Percentiles rank a stretch among this genome's conserved stretches.
phyloP scores from a whole-genome alignment of 2,329 filamentous ascomycete species.

The Ceratocystis harringtonii region DNA sequence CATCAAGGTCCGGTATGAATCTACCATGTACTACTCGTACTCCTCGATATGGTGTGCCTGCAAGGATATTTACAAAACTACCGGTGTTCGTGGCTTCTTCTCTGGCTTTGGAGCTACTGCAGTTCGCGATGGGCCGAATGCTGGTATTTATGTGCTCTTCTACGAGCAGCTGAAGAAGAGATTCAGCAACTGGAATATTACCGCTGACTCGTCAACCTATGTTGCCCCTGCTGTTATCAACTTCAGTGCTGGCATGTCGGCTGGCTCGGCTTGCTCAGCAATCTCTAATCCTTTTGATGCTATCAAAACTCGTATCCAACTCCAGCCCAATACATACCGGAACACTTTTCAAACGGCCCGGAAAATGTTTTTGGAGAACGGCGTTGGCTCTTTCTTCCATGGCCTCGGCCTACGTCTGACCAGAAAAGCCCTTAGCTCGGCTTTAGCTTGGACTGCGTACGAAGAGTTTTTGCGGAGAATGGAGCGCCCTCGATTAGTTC shows the following conservation, averaged over 20 bases:
- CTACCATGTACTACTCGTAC: slow-evolving; percentile 66
- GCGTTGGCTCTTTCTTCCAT: slow-evolving; percentile 64
- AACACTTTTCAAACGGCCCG: slow-evolving; percentile 67
- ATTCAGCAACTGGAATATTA: slow-evolving; percentile 28
- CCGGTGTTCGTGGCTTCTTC: slow-evolving; percentile 77
- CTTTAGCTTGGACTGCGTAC: slow-evolving; percentile 94
- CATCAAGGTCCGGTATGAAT: slow-evolving; percentile 93
- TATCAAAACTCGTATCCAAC: slow-evolving; percentile 85
- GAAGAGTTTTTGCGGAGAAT: slow-evolving; percentile 77
- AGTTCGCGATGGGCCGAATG: slow-evolving; percentile 88
- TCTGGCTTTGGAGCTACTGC: slow-evolving; percentile 88
- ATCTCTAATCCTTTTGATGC: slow-evolving; percentile 95
- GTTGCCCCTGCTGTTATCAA: slow-evolving; percentile 43
- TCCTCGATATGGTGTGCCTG: slow-evolving; percentile 58
- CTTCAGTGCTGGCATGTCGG: slow-evolving; percentile 66
- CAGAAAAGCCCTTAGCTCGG: slow-evolving; percentile 80
- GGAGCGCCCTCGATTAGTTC: slow-evolving; percentile 21
- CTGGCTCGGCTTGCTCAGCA: slow-evolving; percentile 68
- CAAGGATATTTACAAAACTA: slow-evolving; percentile 54
- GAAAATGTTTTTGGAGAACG: slow-evolving; percentile 71
- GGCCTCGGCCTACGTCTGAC: slow-evolving; percentile 76
- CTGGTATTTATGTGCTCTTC: slow-evolving; percentile 82
- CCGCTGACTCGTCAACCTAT: slow-evolving; percentile 9
- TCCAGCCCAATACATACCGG: slow-evolving; percentile 67
- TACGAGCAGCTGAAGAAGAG: slow-evolving; percentile 72